Conservation (phyloP, 2,329 filamentous ascomycete species). For the Alternaria ventricosa region DNA sequence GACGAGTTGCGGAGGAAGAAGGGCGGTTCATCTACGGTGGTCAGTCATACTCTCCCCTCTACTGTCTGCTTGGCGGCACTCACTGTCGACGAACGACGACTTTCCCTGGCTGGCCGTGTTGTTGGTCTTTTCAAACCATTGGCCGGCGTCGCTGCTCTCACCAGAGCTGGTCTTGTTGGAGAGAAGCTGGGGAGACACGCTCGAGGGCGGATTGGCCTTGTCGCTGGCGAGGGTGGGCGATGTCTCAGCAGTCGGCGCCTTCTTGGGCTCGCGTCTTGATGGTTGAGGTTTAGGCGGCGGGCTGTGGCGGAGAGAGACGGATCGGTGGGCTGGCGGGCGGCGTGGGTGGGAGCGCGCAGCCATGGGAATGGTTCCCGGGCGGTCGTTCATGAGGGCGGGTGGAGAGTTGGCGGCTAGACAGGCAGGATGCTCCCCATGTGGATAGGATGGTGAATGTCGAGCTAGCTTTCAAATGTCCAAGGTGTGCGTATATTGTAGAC, state of each 20-base stretch:
- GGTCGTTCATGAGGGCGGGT: slow-evolving; percentile 29
- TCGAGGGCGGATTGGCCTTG: slow-evolving; percentile 51
- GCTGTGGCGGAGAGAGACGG: slow-evolving; percentile 55
- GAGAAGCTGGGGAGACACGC: slow-evolving; percentile 41
- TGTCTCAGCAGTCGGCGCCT: slow-evolving; percentile 21
- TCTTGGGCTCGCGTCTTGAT: neutral
- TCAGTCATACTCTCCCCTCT: slow-evolving; percentile 1
- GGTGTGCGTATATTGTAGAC: neutral
- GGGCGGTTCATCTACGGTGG: slow-evolving; percentile 48
- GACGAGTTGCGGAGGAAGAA: slow-evolving; percentile 56
- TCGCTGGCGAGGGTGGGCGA: slow-evolving; percentile 42
- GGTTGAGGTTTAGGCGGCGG: slow-evolving; percentile 22
- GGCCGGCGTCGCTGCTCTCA: slow-evolving; percentile 59
- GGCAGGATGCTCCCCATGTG: slow-evolving; percentile 23
- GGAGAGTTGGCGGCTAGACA: slow-evolving; percentile 12
- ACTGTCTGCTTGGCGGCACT: slow-evolving; percentile 13
- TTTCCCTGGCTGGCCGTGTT: slow-evolving; percentile 52
- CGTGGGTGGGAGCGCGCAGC: slow-evolving; percentile 42
- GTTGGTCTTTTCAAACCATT: slow-evolving; percentile 61
- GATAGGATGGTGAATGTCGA: slow-evolving; percentile 7
- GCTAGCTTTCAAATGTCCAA: neutral
- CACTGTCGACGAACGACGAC: slow-evolving; percentile 52
- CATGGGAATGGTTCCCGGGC: slow-evolving; percentile 25
- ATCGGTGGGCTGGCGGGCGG: slow-evolving; percentile 53
- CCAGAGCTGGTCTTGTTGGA: slow-evolving; percentile 54